A percentile compares a stretch with the other conserved stretches of the same genome.
Conservation (phyloP, 2,329 filamentous ascomycete species). For the Fusarium protoensiforme region DNA sequence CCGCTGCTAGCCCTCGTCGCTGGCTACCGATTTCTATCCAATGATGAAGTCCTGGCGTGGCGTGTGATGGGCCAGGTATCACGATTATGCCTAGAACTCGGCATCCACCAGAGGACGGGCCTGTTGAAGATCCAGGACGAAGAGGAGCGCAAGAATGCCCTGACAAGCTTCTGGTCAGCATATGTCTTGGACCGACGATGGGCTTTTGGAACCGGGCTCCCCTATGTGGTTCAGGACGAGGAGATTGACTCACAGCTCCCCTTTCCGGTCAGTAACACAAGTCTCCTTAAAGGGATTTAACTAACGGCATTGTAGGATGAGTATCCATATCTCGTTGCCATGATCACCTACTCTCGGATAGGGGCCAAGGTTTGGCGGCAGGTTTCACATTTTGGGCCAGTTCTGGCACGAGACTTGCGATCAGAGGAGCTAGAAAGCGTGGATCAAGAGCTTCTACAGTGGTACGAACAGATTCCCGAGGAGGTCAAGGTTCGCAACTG, state of each 20-base stretch:
- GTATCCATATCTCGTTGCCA: constrained; percentile 79
- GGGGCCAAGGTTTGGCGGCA: constrained; percentile 89
- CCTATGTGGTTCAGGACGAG: constrained; percentile 85
- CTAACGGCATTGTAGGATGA: constrained; percentile 53
- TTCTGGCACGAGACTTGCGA: constrained; percentile 71
- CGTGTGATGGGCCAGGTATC: constrained; percentile 86
- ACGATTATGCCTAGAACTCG: constrained; percentile 82
- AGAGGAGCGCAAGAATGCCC: constrained; percentile 73
- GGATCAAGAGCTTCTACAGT: constrained; percentile 85
- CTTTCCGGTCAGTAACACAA: constrained; percentile 71
- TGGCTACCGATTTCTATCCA: constrained; percentile 83
- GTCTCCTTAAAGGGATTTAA: constrained; percentile 22
- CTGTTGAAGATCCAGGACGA: constrained; percentile 76
- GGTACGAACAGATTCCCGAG: constrained; percentile 81
- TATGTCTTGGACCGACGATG: constrained; percentile 88
- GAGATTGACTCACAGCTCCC: constrained; percentile 86
- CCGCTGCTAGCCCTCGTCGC: constrained; percentile 64
- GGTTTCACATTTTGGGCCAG: constrained; percentile 74
- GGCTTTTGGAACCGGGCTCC: constrained; percentile 90
- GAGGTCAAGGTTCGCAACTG: constrained; percentile 70
- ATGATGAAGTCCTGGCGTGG: constrained; percentile 89
- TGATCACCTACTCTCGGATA: constrained; percentile 86
- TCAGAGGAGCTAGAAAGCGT: constrained; percentile 82
- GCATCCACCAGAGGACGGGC: constrained; percentile 82
- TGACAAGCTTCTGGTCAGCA: constrained; percentile 85